phyloP scores from a whole-genome alignment of 257 asterid species.

The Marsdenia floribunda region DNA sequence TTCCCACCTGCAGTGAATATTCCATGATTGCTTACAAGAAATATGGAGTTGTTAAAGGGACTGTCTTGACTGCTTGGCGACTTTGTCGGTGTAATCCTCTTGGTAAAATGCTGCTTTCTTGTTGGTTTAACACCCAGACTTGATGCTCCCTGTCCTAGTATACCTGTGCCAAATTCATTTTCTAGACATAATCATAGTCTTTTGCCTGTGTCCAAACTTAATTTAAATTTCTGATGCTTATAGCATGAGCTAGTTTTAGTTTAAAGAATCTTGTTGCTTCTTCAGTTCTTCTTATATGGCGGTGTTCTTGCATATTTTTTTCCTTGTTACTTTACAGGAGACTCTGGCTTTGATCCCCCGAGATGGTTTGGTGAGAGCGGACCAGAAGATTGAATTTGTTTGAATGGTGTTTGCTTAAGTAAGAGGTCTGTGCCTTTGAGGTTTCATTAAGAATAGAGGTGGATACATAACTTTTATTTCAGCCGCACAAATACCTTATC shows the following conservation, averaged over 20 bases:
- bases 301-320: not conserved
- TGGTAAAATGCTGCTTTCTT: slow-evolving; percentile 31
- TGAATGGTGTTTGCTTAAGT: not conserved
- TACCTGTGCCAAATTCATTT: not conserved
- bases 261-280: not conserved
- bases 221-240: not conserved
- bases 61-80: slow-evolving; percentile 76
- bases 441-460: not conserved
- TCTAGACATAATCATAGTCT: not conserved
- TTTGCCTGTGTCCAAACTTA: not conserved
- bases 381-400: slow-evolving; percentile 31
- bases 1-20: slow-evolving; percentile 93
- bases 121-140: not conserved
- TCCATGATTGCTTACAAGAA: slow-evolving; percentile 94
- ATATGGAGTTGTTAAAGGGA: slow-evolving; percentile 77
- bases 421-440: not conserved
- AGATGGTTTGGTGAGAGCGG: slow-evolving; percentile 78
- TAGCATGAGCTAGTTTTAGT: not conserved
- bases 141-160: not conserved
- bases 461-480: not conserved
- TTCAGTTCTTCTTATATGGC: not conserved
- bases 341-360: slow-evolving; percentile 92
- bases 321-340: slow-evolving; percentile 41
- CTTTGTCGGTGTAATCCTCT: slow-evolving; percentile 94
- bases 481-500: not conserved